Conservation (phyloP, 768 basidiomycete species). For the Daedalea quercina region DNA sequence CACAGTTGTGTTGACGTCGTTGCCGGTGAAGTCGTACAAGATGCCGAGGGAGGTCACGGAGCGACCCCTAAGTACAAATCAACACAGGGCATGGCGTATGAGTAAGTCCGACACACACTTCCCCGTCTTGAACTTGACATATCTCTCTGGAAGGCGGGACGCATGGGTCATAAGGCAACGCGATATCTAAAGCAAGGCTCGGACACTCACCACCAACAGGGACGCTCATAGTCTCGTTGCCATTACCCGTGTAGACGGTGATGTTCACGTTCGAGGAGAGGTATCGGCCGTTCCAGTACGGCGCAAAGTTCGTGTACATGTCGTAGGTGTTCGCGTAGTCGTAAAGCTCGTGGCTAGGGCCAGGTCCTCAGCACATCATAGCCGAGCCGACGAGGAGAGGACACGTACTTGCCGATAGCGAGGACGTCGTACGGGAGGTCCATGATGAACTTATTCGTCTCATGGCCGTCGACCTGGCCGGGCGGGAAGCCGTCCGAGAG, state of each 20-base stretch:
- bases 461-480: conserved; percentile 67
- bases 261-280: conserved; percentile 85
- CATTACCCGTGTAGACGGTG: conserved; percentile 44
- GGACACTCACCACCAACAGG: conserved; percentile 39
- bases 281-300: conserved; percentile 63
- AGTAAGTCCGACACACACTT: conserved; percentile 39
- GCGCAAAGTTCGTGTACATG: conserved; percentile 67
- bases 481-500: conserved; percentile 69
- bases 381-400: background rate
- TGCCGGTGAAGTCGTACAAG: conserved; percentile 69
- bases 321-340: conserved; percentile 59
- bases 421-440: conserved; percentile 77
- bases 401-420: conserved; percentile 73
- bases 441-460: conserved; percentile 72
- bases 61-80: conserved; percentile 40
- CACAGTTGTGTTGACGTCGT: conserved; percentile 66
- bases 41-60: conserved; percentile 77
- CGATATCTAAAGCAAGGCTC: background rate
- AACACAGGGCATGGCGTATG: background rate
- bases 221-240: conserved; percentile 26
- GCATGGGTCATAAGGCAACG: background rate
- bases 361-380: background rate
- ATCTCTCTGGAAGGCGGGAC: conserved; percentile 38
- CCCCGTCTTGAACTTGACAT: conserved; percentile 64
- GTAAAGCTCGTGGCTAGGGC: conserved; percentile 73